A percentile compares a stretch with the other conserved stretches of the same genome.
Evolutionary conservation across 495 filamentous ascomycete genomes (phyloP).

Genomic region (Xylaria grammica): DNA sequence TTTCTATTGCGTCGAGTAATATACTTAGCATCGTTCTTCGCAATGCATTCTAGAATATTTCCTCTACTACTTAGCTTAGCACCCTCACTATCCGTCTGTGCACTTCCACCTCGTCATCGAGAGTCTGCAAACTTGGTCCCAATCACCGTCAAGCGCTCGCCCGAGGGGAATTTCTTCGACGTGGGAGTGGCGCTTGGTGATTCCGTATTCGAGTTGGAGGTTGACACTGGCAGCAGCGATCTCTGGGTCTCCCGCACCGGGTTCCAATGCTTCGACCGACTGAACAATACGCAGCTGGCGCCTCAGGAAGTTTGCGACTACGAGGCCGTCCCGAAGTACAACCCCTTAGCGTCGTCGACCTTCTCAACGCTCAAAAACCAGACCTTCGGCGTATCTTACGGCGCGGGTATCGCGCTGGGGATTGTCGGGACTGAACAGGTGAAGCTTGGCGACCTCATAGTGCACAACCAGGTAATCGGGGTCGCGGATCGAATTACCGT

Average conservation of each 20-base stretch:
- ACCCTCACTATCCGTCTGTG: background rate
- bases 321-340: slow-evolving; percentile 46
- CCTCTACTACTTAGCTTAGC: background rate
- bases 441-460: slow-evolving; percentile 59
- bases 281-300: slow-evolving; percentile 10
- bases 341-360: slow-evolving; percentile 32
- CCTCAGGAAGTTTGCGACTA: slow-evolving; percentile 35
- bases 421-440: slow-evolving; percentile 47
- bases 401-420: slow-evolving; percentile 15
- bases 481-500: slow-evolving; percentile 41
- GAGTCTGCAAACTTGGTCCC: background rate
- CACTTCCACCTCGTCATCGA: background rate
- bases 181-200: slow-evolving; percentile 37
- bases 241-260: slow-evolving; percentile 53
- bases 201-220: slow-evolving; percentile 48
- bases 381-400: slow-evolving; percentile 10
- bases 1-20: background rate
- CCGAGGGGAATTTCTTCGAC: slow-evolving; percentile 9
- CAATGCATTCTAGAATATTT: background rate
- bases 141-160: background rate
- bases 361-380: slow-evolving; percentile 35
- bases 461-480: slow-evolving; percentile 58
- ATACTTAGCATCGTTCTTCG: too few relatives aligned
- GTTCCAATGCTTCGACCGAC: slow-evolving; percentile 49
- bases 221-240: slow-evolving; percentile 65